phyloP scores from a whole-genome alignment of 176 grass and related monocot genomes.

The Musa troglodytarum region DNA sequence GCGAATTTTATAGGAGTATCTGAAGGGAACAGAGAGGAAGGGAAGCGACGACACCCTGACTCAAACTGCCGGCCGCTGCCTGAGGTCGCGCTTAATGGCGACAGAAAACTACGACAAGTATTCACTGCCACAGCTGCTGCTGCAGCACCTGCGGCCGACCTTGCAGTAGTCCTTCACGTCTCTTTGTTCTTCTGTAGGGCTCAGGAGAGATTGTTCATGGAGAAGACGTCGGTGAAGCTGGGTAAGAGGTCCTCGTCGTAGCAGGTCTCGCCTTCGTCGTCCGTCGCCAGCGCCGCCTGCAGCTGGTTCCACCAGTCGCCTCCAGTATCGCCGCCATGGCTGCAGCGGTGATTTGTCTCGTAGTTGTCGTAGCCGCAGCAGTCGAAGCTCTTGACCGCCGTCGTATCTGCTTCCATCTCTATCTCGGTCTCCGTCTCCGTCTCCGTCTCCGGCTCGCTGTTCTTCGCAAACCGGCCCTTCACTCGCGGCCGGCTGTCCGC shows the following conservation, averaged over 20 bases:
- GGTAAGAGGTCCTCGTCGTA: constrained; percentile 52
- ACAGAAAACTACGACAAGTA: background rate
- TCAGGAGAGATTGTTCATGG: constrained; percentile 10
- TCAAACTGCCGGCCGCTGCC: background rate
- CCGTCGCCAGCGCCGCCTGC: constrained; percentile 6
- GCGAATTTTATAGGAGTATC: background rate
- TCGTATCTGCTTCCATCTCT: background rate
- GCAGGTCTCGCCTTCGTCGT: constrained; percentile 2
- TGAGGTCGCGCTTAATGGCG: background rate
- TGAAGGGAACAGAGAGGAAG: background rate
- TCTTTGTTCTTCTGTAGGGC: background rate
- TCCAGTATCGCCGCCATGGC: constrained; percentile 12
- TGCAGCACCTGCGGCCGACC: background rate
- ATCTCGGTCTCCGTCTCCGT: constrained; percentile 5
- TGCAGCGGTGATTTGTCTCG: background rate
- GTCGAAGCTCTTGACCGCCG: background rate
- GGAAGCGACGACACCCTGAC: background rate
- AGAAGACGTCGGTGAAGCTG: constrained; percentile 48
- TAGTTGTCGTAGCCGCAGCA: constrained; percentile 13
- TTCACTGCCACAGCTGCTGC: background rate
- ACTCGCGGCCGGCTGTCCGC: constrained; percentile 78
- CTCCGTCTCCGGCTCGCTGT: constrained; percentile 40
- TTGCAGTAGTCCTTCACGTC: background rate
- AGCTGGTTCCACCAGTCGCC: constrained; percentile 9
- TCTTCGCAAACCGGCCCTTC: constrained; percentile 74